Conservation (phyloP, 805 yeast species). For the Ogataea pilisensis region DNA sequence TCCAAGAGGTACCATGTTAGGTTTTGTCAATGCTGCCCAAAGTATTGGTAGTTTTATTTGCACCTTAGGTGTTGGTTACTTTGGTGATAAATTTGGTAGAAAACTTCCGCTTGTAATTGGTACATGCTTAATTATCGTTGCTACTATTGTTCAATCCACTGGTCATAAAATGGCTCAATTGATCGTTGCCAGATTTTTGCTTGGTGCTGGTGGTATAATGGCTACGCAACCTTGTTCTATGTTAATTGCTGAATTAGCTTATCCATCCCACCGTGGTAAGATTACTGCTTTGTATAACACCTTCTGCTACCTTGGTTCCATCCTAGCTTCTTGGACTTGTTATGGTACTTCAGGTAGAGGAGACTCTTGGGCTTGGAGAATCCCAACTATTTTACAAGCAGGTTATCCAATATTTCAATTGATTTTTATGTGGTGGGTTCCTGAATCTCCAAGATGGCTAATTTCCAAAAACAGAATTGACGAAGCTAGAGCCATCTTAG, state of each 20-base stretch:
- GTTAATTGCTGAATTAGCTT: conserved; percentile 46
- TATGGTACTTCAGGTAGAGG: conserved; percentile 35
- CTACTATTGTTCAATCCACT: conserved; percentile 51
- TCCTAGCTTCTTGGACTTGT: conserved; percentile 44
- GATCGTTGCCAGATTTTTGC: conserved; percentile 42
- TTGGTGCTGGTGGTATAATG: conserved; percentile 45
- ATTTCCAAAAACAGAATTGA: conserved; percentile 33
- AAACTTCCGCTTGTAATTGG: conserved; percentile 52
- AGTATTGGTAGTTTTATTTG: conserved; percentile 34
- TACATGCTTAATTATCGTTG: conserved; percentile 47
- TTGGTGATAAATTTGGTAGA: conserved; percentile 51
- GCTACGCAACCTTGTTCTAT: conserved; percentile 43
- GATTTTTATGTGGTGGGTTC: conserved; percentile 32
- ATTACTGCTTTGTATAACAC: conserved; percentile 45
- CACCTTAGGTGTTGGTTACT: conserved; percentile 30
- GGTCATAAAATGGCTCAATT: conserved; percentile 34
- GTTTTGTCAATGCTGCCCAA: conserved; percentile 35
- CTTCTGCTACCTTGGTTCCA: conserved; percentile 43
- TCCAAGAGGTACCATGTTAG: conserved; percentile 32
- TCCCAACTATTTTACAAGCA: conserved; percentile 51
- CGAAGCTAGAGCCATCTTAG: conserved; percentile 31
- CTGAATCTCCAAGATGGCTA: conserved; percentile 43
- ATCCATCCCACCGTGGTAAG: conserved; percentile 41
- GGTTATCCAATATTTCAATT: conserved; percentile 41
- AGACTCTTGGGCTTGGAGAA: conserved; percentile 45